Evolutionary conservation across 2,329 filamentous ascomycete species (phyloP), one percentile per base, ranked within the genome.

Genomic region (Colletotrichum euphorbiae): DNA sequence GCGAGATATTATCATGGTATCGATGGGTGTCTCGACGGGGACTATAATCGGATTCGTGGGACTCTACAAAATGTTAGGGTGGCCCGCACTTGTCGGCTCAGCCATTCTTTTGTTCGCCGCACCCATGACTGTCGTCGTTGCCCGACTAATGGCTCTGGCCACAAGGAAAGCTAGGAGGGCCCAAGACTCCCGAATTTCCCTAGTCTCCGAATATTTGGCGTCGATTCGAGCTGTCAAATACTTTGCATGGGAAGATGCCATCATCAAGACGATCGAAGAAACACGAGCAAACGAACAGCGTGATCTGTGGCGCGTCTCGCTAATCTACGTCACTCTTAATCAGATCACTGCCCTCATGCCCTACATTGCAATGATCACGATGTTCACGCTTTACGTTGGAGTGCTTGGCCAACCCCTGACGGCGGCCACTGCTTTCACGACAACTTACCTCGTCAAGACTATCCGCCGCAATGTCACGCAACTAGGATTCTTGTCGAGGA

Each of bases 161-260:
- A 71, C 70, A 84, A 88, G 73, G 45, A 79, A 81, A n/a, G 84
- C 87, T 54, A 84, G 85, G 69, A 81, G 82, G 62, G 83, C 85
- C 21, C 87, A 88, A 54, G 87, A 89, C 73, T 79, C 81, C 15
- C 83, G 87, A 28, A 85, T 89, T 61, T 87, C 86, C 1, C 80
- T 86, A 19, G 83, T 89, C 17, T 84, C 85, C 1, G 87, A 89
- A 72, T 89, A 88, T 71, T 79, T 89, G 28, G 77, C 81, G 28
- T 87, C 86, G 7, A 88, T 89, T 63, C 82, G 84, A 11, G 85
- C 84, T 15, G 83, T 89, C 75, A 89, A 89, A 72, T 89, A 88
- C 71, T 88, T 89, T 74, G 84, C 84, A 2, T 89, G 87, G 87
- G 87, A 89, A 72, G 80, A 82, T 17, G 80, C 84, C 36, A 82